Base-by-base conservation (phyloP, 2,329 filamentous ascomycete genomes). In the Aspergillus japonicus region DNA sequence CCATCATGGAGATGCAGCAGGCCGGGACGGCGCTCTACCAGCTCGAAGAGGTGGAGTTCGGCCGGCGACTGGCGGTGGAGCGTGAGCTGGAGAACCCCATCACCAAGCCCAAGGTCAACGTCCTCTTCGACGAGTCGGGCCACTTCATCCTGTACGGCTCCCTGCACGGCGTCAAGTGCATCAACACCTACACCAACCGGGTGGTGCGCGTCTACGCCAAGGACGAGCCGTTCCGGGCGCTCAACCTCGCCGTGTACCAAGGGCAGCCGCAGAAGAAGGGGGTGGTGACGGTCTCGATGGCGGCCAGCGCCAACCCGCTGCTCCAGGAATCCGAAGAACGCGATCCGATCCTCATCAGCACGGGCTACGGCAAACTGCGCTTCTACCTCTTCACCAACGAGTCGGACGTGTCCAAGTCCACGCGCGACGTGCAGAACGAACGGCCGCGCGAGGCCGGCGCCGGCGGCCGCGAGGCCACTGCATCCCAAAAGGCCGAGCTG, bases 381-480 rank as follows among this genome's bases (percentile, higher is more conserved):
- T 99, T 99, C 79, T 99, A 97, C 83, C 92, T 98, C 87, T 99
- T 97, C 77, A 96, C 91, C 39, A 96, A 97, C 74, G 90, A 96
- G 44, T 85, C 88, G 42, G 89, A 92, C 24, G 84, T 95, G 54
- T 89, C 88, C 66, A 96, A 94, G 75, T 89, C 90, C 7, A 88
- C 89, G 39, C 88, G 95, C 66, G 95, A 99, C 73, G 84, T 99
- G 11, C 92, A 96, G 68, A 99, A 99, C 74, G 95, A 99, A 77
- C 93, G 92, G 68, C 95, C 94, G 0, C 89, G 86, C 1, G 83
- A 87, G 55, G 73, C 88, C 19, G 84, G 84, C 49, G 64, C 66
- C 1, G 73, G 78, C 1, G 73, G 78, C 4, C 81, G 80, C 65
- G 76, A 72, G 52, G 70, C 78, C 14, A 74, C 77, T 24, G 79